Base-by-base conservation (phyloP, 805 yeast species). In the Candida morakotiae region DNA sequence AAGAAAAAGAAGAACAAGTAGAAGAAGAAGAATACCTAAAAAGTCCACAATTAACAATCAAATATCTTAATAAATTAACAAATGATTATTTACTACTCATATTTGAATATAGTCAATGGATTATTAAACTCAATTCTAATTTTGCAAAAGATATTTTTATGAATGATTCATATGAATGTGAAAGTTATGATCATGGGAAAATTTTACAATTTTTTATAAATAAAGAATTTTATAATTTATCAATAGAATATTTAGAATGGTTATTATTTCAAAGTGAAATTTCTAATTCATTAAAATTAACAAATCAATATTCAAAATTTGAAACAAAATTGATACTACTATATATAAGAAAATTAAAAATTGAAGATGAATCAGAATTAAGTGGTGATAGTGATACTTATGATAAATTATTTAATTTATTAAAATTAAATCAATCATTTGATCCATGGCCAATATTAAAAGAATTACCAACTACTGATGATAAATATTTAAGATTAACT, bases 111-210 rank as follows among this genome's bases (percentile, higher is more conserved):
- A 55, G 84, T 0, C 48, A 61, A 16, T 75, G 80, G 74, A 68
- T 81, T 7, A 58, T 83, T 28, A 36, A 40, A 1, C 28, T 15
- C 9, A 20, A 22, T 20, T 13, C 24, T n/a, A 43, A 60, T 8
- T 58, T 66, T 50, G 74, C 74, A 24, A 47, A 55, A 38, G 42
- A 62, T 15, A 66, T 91, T 0, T 88, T 88, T 46, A 68, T 86
- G 70, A 78, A 75, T 39, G 83, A 81, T 36, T 66, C 83, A 0
- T 69, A 73, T 9, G 77, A 76, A 44, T 72, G 84, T 40, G 81
- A 77, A 41, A 62, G 75, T 10, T 71, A 81, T 36, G 74, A 84
- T 43, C 70, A 72, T 34, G 44, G 58, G 17, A 61, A 69, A 44
- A 79, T 87, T 0, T 61, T 81, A 33, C 69, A 74, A 1, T 82